Evolutionary conservation across 2,329 filamentous ascomycete genomes (phyloP).

Genomic region (Penicillium sp.): DNA sequence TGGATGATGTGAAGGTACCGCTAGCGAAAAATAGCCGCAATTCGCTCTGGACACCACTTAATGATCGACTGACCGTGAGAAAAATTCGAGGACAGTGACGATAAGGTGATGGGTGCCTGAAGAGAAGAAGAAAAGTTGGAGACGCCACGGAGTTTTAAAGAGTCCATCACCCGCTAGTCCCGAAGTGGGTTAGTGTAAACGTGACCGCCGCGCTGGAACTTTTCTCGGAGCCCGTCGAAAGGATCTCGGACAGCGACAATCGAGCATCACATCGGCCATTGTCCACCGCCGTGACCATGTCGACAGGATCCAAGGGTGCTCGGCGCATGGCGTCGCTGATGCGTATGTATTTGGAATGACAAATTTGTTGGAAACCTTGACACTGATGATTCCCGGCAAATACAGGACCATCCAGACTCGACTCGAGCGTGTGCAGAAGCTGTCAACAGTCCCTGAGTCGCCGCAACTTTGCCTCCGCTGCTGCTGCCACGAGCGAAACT

Average conservation of each 20-base stretch:
- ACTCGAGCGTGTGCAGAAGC: slow-evolving; percentile 46
- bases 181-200: slow-evolving; percentile 32
- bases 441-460: slow-evolving; percentile 46
- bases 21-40: slow-evolving; percentile 97
- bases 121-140: slow-evolving; percentile 41
- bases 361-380: slow-evolving; percentile 14
- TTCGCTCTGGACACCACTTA: slow-evolving; percentile 82
- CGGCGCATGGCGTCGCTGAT: slow-evolving; percentile 43
- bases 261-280: slow-evolving; percentile 19
- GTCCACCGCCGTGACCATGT: slow-evolving; percentile 28
- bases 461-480: slow-evolving; percentile 45
- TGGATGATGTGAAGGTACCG: slow-evolving; percentile 75
- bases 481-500: slow-evolving; percentile 38
- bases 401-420: slow-evolving; percentile 40
- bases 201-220: slow-evolving; percentile 40
- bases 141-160: slow-evolving; percentile 26
- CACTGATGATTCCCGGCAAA: slow-evolving; percentile 6
- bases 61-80: slow-evolving; percentile 85
- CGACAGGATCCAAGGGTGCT: slow-evolving; percentile 44
- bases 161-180: slow-evolving; percentile 28
- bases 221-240: slow-evolving; percentile 33
- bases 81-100: slow-evolving; percentile 72
- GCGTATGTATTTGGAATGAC: slow-evolving; percentile 33
- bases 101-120: slow-evolving; percentile 87
- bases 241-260: slow-evolving; percentile 13